phyloP scores from a whole-genome alignment of 2,329 filamentous ascomycete species.

The Ophiosphaerella korrae region DNA sequence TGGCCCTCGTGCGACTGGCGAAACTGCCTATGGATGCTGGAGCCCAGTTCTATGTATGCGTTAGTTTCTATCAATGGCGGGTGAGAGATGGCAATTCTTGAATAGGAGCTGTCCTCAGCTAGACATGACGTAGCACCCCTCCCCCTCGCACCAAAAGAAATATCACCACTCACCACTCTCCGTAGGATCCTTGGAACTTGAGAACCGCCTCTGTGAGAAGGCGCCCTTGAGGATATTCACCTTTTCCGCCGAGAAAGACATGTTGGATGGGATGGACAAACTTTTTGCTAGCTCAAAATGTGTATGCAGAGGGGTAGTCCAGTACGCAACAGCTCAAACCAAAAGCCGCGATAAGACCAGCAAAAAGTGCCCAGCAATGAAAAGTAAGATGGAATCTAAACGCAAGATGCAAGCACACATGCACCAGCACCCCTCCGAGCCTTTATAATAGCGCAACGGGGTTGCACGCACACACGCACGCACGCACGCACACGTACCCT shows the following conservation, averaged over 20 bases:
- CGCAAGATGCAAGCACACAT: too few relatives aligned
- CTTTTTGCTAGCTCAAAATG: slow-evolving; percentile 13
- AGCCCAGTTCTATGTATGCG: slow-evolving; percentile 68
- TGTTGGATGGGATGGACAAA: slow-evolving; percentile 19
- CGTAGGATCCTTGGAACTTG: slow-evolving; percentile 41
- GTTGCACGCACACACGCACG: neutral
- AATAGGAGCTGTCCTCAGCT: neutral
- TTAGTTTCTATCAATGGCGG: neutral
- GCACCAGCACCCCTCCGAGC: neutral
- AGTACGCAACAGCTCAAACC: neutral
- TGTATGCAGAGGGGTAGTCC: slow-evolving; percentile 3
- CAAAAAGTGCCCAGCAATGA: too few relatives aligned
- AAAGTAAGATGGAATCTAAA: too few relatives aligned
- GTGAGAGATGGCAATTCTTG: neutral
- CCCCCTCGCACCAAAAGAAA: slow-evolving; percentile 1
- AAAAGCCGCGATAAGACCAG: too few relatives aligned
- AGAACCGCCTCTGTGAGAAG: slow-evolving; percentile 41
- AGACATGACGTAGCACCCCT: slow-evolving; percentile 15
- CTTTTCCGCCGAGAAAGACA: slow-evolving; percentile 45
- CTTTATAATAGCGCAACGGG: slow-evolving; percentile 1
- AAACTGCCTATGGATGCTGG: slow-evolving; percentile 87
- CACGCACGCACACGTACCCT: slow-evolving; percentile 1
- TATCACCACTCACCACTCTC: slow-evolving; percentile 41
- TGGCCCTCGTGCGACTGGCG: slow-evolving; percentile 89
- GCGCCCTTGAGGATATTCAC: slow-evolving; percentile 38